These are phyloP conservation scores for Stagonosporopsis rhizophila DNA, from an alignment of 2,329 filamentous ascomycete species.

Conservation along the genomic window DNA sequence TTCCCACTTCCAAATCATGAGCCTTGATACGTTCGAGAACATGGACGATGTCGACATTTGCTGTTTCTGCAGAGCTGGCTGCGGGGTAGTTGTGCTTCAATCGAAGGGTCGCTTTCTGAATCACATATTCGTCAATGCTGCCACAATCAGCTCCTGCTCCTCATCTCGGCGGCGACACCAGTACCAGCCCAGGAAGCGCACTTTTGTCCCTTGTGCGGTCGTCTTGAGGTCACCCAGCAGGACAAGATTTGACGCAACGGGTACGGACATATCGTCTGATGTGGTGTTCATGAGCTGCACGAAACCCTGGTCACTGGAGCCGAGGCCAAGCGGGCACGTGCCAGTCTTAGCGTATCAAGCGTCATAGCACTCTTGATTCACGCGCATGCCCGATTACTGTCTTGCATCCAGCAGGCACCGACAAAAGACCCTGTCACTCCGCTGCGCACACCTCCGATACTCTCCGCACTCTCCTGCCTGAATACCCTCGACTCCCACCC, in stretches of 20 bases:
- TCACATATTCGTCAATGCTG: conserved; percentile 67
- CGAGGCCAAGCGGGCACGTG: conserved; percentile 21
- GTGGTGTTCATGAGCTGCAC: conserved; percentile 4
- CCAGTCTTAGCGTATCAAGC: conserved; percentile 15
- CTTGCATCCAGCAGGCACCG: conserved; percentile 25
- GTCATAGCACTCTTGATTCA: conserved; percentile 23
- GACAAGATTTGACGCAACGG: conserved; percentile 64
- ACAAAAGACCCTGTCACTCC: conserved; percentile 19
- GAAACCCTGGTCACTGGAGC: conserved; percentile 14
- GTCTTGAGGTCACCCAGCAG: conserved; percentile 55
- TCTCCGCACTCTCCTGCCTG: neutral
- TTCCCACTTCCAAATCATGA: conserved; percentile 72
- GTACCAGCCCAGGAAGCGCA: conserved; percentile 92
- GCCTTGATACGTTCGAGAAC: conserved; percentile 70
- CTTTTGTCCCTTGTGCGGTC: conserved; percentile 70
- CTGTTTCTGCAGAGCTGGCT: conserved; percentile 51
- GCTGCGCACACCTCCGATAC: conserved; percentile 13
- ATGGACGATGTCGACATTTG: conserved; percentile 73
- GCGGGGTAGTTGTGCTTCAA: conserved; percentile 72
- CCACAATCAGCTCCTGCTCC: conserved; percentile 19
- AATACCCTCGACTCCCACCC: neutral
- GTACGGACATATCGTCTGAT: conserved; percentile 49
- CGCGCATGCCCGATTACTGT: conserved; percentile 17
- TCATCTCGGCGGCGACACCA: conserved; percentile 37
- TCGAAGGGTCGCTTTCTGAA: conserved; percentile 65